Evolutionary conservation across 495 filamentous ascomycete genomes (phyloP), one percentile per base, ranked within the genome.

Genomic region (Paragyromitra xinjiangensis): DNA sequence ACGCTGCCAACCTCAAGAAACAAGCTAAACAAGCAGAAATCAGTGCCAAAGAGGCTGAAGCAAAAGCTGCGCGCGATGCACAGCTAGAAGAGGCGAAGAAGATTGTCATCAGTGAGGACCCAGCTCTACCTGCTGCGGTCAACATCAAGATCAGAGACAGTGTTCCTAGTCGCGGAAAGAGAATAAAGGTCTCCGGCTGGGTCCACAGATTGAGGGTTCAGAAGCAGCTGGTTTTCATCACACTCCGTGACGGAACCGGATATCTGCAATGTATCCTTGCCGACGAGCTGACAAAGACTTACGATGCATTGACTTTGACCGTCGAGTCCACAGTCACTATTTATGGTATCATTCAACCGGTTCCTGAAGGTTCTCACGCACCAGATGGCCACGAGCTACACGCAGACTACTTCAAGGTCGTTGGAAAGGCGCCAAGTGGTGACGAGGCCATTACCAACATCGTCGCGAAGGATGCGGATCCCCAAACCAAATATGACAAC

Each of bases 371-470:
- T 76, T 88, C 91, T 75, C 88, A 91, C 64, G 96, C 96, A 4
- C 93, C 93, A 59, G 91, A 93, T 84, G 86, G 91, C 87, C 93
- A 97, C 64, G 95, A 99, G 84, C 87, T 99, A 58, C 94, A 97
- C 77, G 96, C 92, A 71, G 95, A 99, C 83, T 98, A 92, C 86
- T 98, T 91, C 86, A 90, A 90, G 83, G 89, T 99, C 81, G 88
- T 94, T 73, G 92, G 94, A 75, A 89, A 90, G 74, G 94, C 94
- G 19, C 92, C 93, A 14, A 92, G 93, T 63, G 95, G 94, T 81
- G 91, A 94, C 73, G 95, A 98, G 70, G 92, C 96, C 69, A 95
- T 97, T 83, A 97, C 93, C 87, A 97, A 93, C 87, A 91, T 90
- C 76, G 93, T 97, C 26, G 91, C 93, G 53, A 86, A 88, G 62